Base-by-base conservation (phyloP, 2,329 filamentous ascomycete species). In the Endocalyx cinctus region DNA sequence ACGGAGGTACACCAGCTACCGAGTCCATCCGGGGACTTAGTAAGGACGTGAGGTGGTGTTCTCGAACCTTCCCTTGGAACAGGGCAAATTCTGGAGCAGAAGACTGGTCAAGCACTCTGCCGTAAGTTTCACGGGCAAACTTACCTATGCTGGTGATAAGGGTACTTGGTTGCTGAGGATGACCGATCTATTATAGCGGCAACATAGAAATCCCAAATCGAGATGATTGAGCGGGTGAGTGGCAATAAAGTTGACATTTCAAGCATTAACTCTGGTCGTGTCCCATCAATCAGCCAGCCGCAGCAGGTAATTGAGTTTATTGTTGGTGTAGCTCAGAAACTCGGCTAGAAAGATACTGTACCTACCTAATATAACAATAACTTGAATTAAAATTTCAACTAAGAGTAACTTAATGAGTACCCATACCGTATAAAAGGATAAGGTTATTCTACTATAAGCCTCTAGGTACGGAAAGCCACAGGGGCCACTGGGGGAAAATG, bases 71-170 rank as follows among this genome's bases (percentile, higher is more conserved):
- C 46, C 52, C 16, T 25, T 31, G 6, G 45, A 49, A n/a, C 42
- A 57, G 39, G 52, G 35, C 17, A 23, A 26, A 14, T 10, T 15
- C n/a, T 39, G 31, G 35, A 34, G 17, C 3, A 20, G 17, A 5
- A 38, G 32, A 34, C 14, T 45, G 17, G 42, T 34, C n/a, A 37
- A 38, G 17, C 62, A 66, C 29, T 62, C 54, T 1, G 39, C 48
- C 8, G 35, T 45, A 5, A 52, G 49, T 32, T 65, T 63, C 37
- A 29, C 31, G 0, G 48, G 44, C 15, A 41, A 43, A 8, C 36
- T 66, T 25, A 61, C 57, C 4, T 54, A 64, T 42, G 38, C 51
- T 5, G 60, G 59, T 2, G 65, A 63, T 38, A 58, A 56, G 29
- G 49, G 5, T 66, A 58, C 37, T 42, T 66, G 12, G 8, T 65